These are phyloP conservation scores for Setaria italica DNA, from an alignment of 202 grass and related monocot genomes.

Conservation along the genomic window DNA sequence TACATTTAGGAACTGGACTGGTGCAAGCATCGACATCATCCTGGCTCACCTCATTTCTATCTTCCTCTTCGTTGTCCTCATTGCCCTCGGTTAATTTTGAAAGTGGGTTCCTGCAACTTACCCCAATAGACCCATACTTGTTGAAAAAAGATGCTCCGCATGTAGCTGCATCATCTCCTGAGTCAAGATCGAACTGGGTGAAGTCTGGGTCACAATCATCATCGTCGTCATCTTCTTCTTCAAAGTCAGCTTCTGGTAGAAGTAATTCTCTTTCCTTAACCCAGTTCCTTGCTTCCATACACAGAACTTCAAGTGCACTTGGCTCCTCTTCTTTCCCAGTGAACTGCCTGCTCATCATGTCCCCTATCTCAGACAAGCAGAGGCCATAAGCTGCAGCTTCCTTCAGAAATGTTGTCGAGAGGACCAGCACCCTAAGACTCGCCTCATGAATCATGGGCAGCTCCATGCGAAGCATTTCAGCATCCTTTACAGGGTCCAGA, in stretches of 20 bases:
- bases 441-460: conserved; percentile 74
- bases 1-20: conserved; percentile 17
- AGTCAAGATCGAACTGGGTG: conserved; percentile 60
- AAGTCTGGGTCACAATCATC: conserved; percentile 22
- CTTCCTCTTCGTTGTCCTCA: conserved; percentile 40
- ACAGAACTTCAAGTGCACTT: conserved; percentile 67
- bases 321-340: conserved; percentile 68
- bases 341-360: conserved; percentile 78
- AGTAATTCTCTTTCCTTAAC: conserved; percentile 52
- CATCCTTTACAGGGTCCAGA: conserved; percentile 66
- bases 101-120: conserved; percentile 48
- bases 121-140: conserved; percentile 39
- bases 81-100: conserved; percentile 58
- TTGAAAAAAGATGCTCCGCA: conserved; percentile 42
- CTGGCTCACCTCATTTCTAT: conserved; percentile 13
- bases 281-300: conserved; percentile 60
- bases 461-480: conserved; percentile 62
- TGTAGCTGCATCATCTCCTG: conserved; percentile 57
- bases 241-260: conserved; percentile 36
- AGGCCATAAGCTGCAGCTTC: conserved; percentile 58
- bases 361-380: conserved; percentile 72
- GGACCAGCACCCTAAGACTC: conserved; percentile 66
- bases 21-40: conserved; percentile 20
- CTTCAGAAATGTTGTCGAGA: conserved; percentile 80
- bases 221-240: conserved; percentile 34